Conservation (phyloP, 1,284 basidiomycete genomes). For the Neotropicomus parvogracilis region DNA sequence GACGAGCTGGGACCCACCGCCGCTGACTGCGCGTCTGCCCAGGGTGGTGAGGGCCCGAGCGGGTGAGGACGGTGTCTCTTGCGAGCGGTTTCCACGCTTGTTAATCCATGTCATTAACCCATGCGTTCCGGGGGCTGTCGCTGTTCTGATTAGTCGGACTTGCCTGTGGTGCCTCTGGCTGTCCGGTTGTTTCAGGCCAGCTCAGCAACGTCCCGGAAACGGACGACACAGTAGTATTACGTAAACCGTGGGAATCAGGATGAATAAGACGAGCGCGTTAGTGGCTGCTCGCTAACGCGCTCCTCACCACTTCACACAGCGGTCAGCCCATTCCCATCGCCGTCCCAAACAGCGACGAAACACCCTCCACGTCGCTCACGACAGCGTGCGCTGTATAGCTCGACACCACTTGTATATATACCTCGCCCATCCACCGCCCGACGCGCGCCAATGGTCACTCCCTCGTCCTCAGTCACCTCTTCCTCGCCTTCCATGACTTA, state of each 20-base stretch:
- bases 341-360: slow-evolving; percentile 31
- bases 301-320: slow-evolving; percentile 34
- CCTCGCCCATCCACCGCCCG: slow-evolving; percentile 12
- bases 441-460: slow-evolving; percentile 64
- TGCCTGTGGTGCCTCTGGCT: slow-evolving; percentile 21
- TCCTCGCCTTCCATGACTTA: slow-evolving; percentile 67
- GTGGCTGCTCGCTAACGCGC: slow-evolving; percentile 41
- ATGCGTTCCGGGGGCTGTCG: slow-evolving; percentile 21
- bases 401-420: slow-evolving; percentile 14
- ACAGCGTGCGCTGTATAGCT: slow-evolving; percentile 11
- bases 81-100: slow-evolving; percentile 12
- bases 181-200: slow-evolving; percentile 17
- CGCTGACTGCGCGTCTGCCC: slow-evolving; percentile 6
- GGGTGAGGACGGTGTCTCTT: slow-evolving; percentile 11
- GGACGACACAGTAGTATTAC: no score
- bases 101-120: slow-evolving; percentile 8
- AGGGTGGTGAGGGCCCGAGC: slow-evolving; percentile 3
- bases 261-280: slow-evolving; percentile 49
- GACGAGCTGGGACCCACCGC: slow-evolving; percentile 34
- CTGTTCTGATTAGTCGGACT: slow-evolving; percentile 26
- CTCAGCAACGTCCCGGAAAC: slow-evolving; percentile 2
- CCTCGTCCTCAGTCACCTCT: slow-evolving; percentile 72
- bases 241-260: slow-evolving; percentile 34
- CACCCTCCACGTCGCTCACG: slow-evolving; percentile 2
- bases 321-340: slow-evolving; percentile 31